Evolutionary conservation across 805 yeast genomes (phyloP).

Genomic region (Teunomyces cretensis): DNA sequence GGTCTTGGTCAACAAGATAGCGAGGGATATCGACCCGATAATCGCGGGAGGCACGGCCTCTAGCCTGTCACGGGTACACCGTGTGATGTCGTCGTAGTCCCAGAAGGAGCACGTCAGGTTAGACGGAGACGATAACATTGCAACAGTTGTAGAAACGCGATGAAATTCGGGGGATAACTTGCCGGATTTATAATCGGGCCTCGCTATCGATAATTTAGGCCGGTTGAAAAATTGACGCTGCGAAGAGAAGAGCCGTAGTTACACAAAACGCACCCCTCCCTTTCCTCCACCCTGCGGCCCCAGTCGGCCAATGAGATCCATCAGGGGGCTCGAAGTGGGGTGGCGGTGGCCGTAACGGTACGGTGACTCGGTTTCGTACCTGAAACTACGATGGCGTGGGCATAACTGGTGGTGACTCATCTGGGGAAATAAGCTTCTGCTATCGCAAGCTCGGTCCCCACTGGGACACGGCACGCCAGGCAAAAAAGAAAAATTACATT

Average conservation of each 20-base stretch:
- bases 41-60: slow-evolving; percentile 34
- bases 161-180: neutral
- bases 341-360: too few relatives aligned
- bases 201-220: neutral
- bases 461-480: too few relatives aligned
- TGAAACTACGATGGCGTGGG: too few relatives aligned
- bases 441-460: too few relatives aligned
- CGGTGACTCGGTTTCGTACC: too few relatives aligned
- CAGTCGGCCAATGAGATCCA: too few relatives aligned
- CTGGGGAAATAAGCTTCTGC: too few relatives aligned
- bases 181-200: neutral
- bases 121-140: neutral
- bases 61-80: slow-evolving; percentile 48
- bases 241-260: neutral
- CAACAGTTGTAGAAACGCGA: neutral
- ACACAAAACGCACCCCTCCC: neutral
- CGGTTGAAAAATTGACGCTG: neutral
- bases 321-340: too few relatives aligned
- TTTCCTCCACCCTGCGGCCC: too few relatives aligned
- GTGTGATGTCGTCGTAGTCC: slow-evolving; percentile 62
- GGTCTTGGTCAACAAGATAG: slow-evolving; percentile 23
- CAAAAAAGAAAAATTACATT: too few relatives aligned
- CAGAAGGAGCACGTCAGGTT: slow-evolving; percentile 34
- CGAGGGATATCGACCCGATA: slow-evolving; percentile 27
- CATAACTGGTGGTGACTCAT: too few relatives aligned